Evolutionary conservation across 2,329 filamentous ascomycete species (phyloP).

Genomic region (Microcera coccophila): DNA sequence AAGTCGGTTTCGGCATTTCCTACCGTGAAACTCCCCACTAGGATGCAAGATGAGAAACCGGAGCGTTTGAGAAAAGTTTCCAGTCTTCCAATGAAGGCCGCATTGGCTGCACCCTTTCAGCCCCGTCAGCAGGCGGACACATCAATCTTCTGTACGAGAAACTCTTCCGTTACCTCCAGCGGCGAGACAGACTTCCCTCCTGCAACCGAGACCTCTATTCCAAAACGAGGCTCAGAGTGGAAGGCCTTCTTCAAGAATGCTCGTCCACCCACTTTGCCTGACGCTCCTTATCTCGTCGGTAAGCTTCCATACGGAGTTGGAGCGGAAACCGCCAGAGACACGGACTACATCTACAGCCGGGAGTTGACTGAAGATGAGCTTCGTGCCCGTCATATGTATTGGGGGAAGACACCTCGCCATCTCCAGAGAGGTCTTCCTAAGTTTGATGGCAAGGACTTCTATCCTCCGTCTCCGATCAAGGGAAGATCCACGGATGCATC

Average conservation of each 20-base stretch:
- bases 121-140: constrained; percentile 33
- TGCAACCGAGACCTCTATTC: constrained; percentile 8
- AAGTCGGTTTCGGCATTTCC: constrained; percentile 25
- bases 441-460: constrained; percentile 63
- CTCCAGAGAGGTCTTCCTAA: constrained; percentile 54
- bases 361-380: constrained; percentile 57
- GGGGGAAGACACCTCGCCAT: constrained; percentile 52
- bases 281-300: constrained; percentile 53
- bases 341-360: constrained; percentile 53
- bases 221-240: constrained; percentile 17
- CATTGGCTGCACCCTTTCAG: constrained; percentile 48
- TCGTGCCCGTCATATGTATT: constrained; percentile 57
- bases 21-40: constrained; percentile 15
- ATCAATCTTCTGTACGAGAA: constrained; percentile 13
- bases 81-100: constrained; percentile 42
- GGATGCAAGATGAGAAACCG: constrained; percentile 19
- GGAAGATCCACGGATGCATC: constrained; percentile 16
- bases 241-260: constrained; percentile 19
- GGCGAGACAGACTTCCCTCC: background rate
- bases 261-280: constrained; percentile 11
- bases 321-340: constrained; percentile 38
- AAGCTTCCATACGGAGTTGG: constrained; percentile 35
- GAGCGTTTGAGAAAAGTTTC: constrained; percentile 33
- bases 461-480: constrained; percentile 53
- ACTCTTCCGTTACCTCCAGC: constrained; percentile 5